These are phyloP conservation scores for Starmerella scarabaei DNA, from an alignment of 805 yeast species.

Conservation along the genomic window DNA sequence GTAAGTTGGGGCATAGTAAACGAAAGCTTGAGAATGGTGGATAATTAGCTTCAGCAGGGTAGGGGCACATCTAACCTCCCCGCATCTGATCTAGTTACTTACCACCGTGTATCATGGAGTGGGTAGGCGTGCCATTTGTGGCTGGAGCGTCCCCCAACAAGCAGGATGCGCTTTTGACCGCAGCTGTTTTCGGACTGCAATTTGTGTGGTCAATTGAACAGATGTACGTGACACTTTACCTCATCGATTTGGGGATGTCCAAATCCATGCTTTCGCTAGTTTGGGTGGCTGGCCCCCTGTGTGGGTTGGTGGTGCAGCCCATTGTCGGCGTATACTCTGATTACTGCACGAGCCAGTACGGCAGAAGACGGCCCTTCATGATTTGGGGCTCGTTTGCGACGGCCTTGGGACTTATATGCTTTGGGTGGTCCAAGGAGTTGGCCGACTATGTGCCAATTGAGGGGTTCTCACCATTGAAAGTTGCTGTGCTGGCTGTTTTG, in stretches of 20 bases:
- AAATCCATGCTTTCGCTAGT: slow-evolving; percentile 43
- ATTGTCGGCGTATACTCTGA: slow-evolving; percentile 48
- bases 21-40: not conserved
- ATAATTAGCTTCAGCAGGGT: too few species aligned
- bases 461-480: slow-evolving; percentile 20
- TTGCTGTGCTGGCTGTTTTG: slow-evolving; percentile 32
- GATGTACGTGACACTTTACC: slow-evolving; percentile 48
- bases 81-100: too few species aligned
- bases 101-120: slow-evolving; percentile 17
- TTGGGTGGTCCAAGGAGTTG: slow-evolving; percentile 32
- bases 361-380: slow-evolving; percentile 47
- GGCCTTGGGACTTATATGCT: slow-evolving; percentile 32
- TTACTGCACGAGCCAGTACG: slow-evolving; percentile 26
- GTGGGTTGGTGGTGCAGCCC: slow-evolving; percentile 54
- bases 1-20: not conserved
- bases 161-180: slow-evolving; percentile 21
- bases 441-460: slow-evolving; percentile 30
- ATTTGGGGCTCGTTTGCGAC: slow-evolving; percentile 43
- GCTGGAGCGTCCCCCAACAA: slow-evolving; percentile 10
- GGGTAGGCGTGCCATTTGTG: slow-evolving; percentile 20
- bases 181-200: slow-evolving; percentile 44
- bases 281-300: slow-evolving; percentile 57
- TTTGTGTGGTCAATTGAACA: slow-evolving; percentile 56
- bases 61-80: too few species aligned
- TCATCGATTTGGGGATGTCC: slow-evolving; percentile 49